Conservation (phyloP, 306 rosid species). For the Cucumis sativus region DNA sequence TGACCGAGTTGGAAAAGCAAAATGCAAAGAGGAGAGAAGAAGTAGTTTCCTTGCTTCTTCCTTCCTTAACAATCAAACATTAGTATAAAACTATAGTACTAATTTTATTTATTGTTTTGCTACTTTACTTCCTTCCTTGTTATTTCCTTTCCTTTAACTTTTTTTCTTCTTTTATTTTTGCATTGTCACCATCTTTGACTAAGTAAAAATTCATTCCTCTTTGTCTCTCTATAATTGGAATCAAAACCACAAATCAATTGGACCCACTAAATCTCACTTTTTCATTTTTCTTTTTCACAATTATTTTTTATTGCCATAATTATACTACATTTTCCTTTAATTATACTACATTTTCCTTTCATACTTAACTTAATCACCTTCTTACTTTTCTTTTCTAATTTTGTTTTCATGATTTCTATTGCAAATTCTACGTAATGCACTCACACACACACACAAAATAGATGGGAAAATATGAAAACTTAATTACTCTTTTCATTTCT, state of each 20-base stretch:
- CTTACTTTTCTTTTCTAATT: neutral
- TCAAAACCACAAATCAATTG: neutral
- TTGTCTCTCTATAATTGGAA: neutral
- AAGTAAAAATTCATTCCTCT: neutral
- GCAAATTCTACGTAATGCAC: neutral
- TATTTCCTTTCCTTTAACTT: neutral
- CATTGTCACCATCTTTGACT: slow-evolving; percentile 1
- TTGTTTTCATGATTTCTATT: neutral
- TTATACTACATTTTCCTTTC: neutral
- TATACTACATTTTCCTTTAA: neutral
- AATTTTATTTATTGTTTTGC: no score
- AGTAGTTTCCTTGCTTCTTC: neutral
- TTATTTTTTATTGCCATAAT: neutral
- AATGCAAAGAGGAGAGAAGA: neutral
- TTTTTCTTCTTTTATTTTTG: neutral
- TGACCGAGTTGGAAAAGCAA: neutral
- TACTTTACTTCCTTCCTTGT: neutral
- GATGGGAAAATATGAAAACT: neutral
- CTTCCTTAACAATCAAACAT: neutral
- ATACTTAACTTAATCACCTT: no score
- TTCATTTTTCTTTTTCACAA: neutral
- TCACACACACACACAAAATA: no score
- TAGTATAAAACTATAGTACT: neutral
- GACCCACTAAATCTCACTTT: slow-evolving; percentile 1
- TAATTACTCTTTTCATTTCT: neutral